Base-by-base conservation (phyloP, 108 stramenopile species). In the Hondaea fermentalgiana region DNA sequence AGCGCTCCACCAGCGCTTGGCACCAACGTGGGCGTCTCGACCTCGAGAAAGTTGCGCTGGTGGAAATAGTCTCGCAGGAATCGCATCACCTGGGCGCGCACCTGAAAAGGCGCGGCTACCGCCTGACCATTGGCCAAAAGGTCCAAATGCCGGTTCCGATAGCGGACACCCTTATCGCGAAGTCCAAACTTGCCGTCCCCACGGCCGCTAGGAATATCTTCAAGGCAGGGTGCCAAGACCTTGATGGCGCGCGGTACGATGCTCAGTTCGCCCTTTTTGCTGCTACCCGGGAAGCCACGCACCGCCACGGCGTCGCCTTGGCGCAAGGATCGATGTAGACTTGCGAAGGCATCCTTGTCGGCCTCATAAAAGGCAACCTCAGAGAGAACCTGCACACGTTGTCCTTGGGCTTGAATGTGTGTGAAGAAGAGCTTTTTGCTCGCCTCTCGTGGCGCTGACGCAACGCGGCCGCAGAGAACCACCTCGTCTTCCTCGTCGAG, bases 1-100 rank as follows among this genome's bases (percentile, higher is more conserved):
- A 96, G 97, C 21, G 99, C 99, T 17, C 99, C 99, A 49, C 99
- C 99, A 87, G 97, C 95, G 83, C 96, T 93, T 10, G 95, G 87
- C 87, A 97, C 96, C 91, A 99, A 89, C 4, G 97, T 96, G 2
- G 99, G 99, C 55, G 99, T 99, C 93, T 99, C 99, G 87, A 99
- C 97, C 93, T 99, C 99, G 90, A 99, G 92, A 93, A 98, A 99
- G 19, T 97, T 97, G 60, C 87, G 92, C 35, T 93, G 95, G 89
- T 99, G 96, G 51, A 99, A 92, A n/a, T 94, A 88, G 19, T 96
- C 93, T 43, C 99, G 95, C 51, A 99, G 88, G 87, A 92, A 91
- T n/a, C 96, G 95, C 4, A 97, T 96, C 25, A 98, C 97, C 89
- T 87, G 89, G 29, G 98, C 97, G 47, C 99, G 93, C 89, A 96